Base-by-base conservation (phyloP, 805 yeast genomes). In the Cyberlindnera maritima region DNA sequence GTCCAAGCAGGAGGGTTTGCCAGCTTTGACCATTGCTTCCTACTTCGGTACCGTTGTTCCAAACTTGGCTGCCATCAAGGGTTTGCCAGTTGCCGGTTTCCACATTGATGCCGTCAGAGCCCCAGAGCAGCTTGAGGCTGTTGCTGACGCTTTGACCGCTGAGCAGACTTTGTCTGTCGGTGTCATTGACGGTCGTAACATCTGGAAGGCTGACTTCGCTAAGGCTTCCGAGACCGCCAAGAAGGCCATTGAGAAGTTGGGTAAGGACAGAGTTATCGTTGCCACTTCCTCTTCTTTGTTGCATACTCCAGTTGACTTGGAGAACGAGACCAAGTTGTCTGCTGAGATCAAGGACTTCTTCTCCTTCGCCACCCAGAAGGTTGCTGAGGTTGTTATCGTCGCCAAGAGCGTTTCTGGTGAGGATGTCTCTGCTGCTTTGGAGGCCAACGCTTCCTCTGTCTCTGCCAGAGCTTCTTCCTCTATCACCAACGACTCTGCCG, bases 1-100 rank as follows among this genome's bases (percentile, higher is more conserved):
- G 50, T 81, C 83, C 59, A 74, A 81, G 63, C 73, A 77, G 68
- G 81, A 76, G 62, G 79, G 81, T 58, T 69, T 84, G 62, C 96
- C 96, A 71, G 83, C 86, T 71, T 72, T 94, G 61, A 74, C 85
- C 62, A 71, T 94, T 65, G 80, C 98, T 67, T 76, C 98, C 64
- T 94, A 94, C 83, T 94, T 94, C 70, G 99, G 99, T 79, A 96
- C 95, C 66, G 97, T 88, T 64, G 85, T 90, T 76, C 98, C 98
- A 76, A 94, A 94, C 88, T 75, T 91, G 68, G 76, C 74, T 58
- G 91, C 97, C 61, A 78, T 94, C 75, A 82, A 85, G 78, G 84
- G 80, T 60, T 81, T 94, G 69, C 96, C 97, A 64, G 96, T 94
- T 62, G 76, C 91, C 59, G 97, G 95, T 72, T 80, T 85, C 87